Conservation (phyloP, 305 asterid genomes). For the Solanum aculeatissimum region DNA sequence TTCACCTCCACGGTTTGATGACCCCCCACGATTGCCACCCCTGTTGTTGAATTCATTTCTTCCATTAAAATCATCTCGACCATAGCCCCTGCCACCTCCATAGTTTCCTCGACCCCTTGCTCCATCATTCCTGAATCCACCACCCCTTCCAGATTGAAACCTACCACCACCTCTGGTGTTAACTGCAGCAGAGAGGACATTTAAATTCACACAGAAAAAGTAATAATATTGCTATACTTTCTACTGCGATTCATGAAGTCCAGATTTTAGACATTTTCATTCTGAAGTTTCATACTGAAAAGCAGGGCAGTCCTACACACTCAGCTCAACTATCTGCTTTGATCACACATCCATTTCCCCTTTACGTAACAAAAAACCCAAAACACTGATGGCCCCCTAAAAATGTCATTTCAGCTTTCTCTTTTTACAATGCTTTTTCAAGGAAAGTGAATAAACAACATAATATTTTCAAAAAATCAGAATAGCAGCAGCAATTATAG, state of each 20-base stretch:
- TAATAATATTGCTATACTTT: background rate
- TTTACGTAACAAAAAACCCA: background rate
- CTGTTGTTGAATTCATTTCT: constrained; percentile 34
- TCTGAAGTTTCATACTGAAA: no score
- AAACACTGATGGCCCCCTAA: background rate
- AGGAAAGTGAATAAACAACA: background rate
- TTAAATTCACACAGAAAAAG: background rate
- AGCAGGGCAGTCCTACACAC: no score
- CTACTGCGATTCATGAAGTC: background rate
- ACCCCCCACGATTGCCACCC: constrained; percentile 49
- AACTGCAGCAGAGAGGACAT: constrained; percentile 13
- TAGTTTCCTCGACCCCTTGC: constrained; percentile 50
- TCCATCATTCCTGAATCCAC: constrained; percentile 52
- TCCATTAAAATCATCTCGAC: constrained; percentile 34
- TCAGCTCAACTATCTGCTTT: background rate
- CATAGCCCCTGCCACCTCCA: constrained; percentile 43
- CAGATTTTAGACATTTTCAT: background rate
- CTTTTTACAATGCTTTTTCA: background rate
- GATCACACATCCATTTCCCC: background rate
- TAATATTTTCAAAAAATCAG: background rate
- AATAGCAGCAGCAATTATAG: background rate
- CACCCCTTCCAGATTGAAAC: constrained; percentile 49
- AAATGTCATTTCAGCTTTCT: background rate
- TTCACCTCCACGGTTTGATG: constrained; percentile 41
- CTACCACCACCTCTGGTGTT: constrained; percentile 35